Evolutionary conservation across 2,329 filamentous ascomycete species (phyloP).

Genomic region (Apiospora saccharicola): DNA sequence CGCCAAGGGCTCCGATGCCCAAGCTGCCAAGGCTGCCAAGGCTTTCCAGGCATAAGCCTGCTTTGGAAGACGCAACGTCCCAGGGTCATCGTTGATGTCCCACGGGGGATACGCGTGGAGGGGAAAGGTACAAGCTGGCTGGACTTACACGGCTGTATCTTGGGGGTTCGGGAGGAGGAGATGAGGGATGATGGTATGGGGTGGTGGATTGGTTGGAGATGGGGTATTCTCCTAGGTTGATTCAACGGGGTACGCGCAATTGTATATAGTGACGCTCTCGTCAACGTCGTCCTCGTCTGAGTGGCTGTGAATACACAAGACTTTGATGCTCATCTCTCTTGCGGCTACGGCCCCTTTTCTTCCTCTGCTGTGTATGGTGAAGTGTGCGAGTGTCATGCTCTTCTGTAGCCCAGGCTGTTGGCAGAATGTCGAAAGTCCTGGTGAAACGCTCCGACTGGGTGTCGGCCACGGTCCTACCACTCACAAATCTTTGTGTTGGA

Average conservation of each 20-base stretch:
- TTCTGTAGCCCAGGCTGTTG: too few relatives aligned
- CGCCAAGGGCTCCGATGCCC: not conserved
- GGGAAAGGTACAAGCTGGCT: not conserved
- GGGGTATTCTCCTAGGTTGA: not conserved
- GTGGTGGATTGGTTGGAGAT: not conserved
- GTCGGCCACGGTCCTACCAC: too few relatives aligned
- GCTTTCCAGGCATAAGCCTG: slow-evolving; percentile 13
- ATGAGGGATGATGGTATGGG: not conserved
- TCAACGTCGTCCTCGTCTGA: not conserved
- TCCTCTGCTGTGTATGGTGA: not conserved
- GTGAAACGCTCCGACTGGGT: too few relatives aligned
- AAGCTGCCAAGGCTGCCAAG: not conserved
- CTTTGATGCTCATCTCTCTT: slow-evolving; percentile 7
- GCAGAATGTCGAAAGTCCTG: too few relatives aligned
- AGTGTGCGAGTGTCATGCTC: not conserved
- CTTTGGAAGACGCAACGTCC: not conserved
- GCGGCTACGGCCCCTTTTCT: not conserved
- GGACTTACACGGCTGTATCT: not conserved
- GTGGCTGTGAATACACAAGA: slow-evolving; percentile 7
- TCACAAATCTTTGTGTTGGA: too few relatives aligned
- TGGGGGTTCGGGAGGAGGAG: not conserved
- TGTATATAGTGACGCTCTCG: not conserved
- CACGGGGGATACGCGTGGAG: not conserved
- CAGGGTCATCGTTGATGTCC: not conserved
- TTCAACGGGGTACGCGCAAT: not conserved